Conservation (phyloP, 1,284 basidiomycete species). For the Coriolopsis trogii region DNA sequence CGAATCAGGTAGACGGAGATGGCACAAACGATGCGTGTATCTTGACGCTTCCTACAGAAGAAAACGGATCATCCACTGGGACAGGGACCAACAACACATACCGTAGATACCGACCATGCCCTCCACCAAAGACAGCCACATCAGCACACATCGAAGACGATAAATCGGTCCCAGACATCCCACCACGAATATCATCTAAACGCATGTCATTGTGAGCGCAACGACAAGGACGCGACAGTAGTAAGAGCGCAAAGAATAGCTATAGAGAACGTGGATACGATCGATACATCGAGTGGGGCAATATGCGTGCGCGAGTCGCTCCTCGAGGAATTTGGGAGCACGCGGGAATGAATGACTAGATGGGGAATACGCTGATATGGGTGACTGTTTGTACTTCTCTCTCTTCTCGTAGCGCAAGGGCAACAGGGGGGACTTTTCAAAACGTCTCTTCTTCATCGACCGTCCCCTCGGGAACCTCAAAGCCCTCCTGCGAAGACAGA, state of each 20-base stretch:
- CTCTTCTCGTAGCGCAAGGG: not conserved
- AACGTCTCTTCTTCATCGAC: slow-evolving; percentile 36
- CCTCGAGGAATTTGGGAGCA: not conserved
- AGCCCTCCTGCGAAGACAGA: slow-evolving; percentile 31
- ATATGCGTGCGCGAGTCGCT: not conserved
- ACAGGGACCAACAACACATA: too few species aligned
- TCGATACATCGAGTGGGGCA: slow-evolving; percentile 6
- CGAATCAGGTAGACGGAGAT: too few species aligned
- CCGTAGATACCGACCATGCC: too few species aligned
- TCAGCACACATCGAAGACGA: too few species aligned
- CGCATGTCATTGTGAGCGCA: slow-evolving; percentile 17
- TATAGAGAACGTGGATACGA: not conserved
- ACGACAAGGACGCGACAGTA: slow-evolving; percentile 5
- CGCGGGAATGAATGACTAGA: slow-evolving; percentile 18
- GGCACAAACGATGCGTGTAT: too few species aligned
- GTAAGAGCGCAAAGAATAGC: not conserved
- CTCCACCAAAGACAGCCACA: too few species aligned
- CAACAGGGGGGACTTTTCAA: slow-evolving; percentile 6
- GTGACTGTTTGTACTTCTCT: slow-evolving; percentile 14
- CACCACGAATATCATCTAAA: slow-evolving; percentile 14
- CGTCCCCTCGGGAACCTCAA: slow-evolving; percentile 35
- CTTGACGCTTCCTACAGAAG: too few species aligned
- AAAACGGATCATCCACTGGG: too few species aligned
- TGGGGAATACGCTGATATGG: slow-evolving; percentile 20
- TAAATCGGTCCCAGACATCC: too few species aligned